Base-by-base conservation (phyloP, 2,329 filamentous ascomycete genomes). In the Ascomycota sp. region DNA sequence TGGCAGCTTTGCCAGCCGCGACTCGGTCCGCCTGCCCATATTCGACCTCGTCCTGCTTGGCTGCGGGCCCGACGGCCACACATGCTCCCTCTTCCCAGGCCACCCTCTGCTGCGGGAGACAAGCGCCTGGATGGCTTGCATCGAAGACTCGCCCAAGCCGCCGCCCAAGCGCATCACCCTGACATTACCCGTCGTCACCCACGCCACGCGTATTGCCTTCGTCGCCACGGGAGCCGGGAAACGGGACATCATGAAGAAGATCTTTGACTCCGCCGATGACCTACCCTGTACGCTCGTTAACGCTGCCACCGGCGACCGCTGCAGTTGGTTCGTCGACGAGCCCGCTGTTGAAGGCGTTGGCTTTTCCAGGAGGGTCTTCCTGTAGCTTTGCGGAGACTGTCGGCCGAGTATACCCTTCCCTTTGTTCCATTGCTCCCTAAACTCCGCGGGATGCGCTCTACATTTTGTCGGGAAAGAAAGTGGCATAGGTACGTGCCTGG, bases 21-120 rank as follows among this genome's bases (percentile, higher is more conserved):
- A 98, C 57, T 89, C 79, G 38, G 86, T 98, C 50, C 85, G 82
- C 54, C 63, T 94, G 27, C 89, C 89, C 41, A 78, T 93, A 46
- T 98, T 95, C 52, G 89, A 98, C 51, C 69, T 98, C 31, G 64
- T 98, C 32, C 69, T 98, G 25, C 72, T 98, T 25, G 89, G 89
- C 43, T 92, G 81, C 50, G 89, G 89, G 0, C 86, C 89, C 10
- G 89, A 95, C 52, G 89, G 89, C 30, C 89, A 98, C 59, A 95
- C 89, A 22, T 95, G 89, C 72, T 89, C 78, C 43, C 63, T 98
- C 30, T 98, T 98, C 63, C 89, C 89, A 5, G 77, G 76, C 32
- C 86, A 94, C 49, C 69, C 75, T 34, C 66, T 95, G 31, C 66
- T 95, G 40, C 73, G 83, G 38, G 86, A 95, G 59, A 69, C 69